Evolutionary conservation across 2,329 filamentous ascomycete genomes (phyloP), one percentile per base, ranked within the genome.

Genomic region (Colletotrichum sp.): DNA sequence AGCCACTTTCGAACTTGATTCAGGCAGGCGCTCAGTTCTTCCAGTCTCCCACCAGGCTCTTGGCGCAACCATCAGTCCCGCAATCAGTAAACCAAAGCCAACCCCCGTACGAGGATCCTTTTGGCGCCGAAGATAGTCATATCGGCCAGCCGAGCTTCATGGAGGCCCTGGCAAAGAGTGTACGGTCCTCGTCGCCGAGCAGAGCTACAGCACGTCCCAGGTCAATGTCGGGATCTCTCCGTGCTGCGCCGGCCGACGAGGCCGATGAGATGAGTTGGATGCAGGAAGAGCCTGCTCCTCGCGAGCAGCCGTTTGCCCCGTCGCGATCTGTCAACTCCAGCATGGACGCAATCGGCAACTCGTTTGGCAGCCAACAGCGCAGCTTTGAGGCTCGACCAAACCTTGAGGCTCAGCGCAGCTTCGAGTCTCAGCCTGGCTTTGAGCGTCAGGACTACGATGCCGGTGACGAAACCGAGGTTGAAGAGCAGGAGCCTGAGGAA

Each of bases 191-290:
- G 36, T 62, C 44, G 12, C 21, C 49, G 16, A 36, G n/a, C 12
- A 65, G 49, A 15, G 28, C 39, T 36, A 21, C 34, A 5, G 70
- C 64, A 59, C 28, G 28, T 10, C 55, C 64, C 5, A 32, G 69
- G 15, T 77, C 75, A 13, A 55, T 72, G 55, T 72, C 75, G 5
- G 73, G 73, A 28, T 72, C 68, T 28, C 64, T 76, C 6, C 75
- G 63, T 10, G 75, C 62, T 15, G 72, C 66, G 2, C 75, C 68
- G 44, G 34, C 76, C 9, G 71, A 77, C 34, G 79, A 82, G 6
- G 85, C 84, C 36, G 85, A 85, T 30, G 84, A 81, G 21, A 87
- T 88, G 86, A 88, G 85, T 71, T 89, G 87, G 88, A 80, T 88
- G 57, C 83, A 80, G 1, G 80, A 82, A 28, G 63, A 65, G 30